Base-by-base conservation (phyloP, 108 stramenopile genomes). In the Skeletonema potamos region DNA sequence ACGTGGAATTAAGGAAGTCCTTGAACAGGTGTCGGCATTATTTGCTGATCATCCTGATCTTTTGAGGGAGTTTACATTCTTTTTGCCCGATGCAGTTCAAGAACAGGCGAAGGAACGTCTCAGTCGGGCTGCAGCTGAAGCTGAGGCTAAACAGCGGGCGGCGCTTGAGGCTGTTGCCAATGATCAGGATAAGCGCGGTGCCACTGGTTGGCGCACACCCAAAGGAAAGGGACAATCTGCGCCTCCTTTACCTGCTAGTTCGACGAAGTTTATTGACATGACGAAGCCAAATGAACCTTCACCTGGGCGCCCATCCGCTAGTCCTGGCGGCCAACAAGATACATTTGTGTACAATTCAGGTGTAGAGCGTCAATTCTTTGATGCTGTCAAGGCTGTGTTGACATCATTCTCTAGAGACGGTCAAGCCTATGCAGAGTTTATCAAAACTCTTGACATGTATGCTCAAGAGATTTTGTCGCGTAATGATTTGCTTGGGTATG, bases 371-470 rank as follows among this genome's bases (percentile, higher is more conserved):
- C 92, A 93, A 75, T 92, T 97, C 65, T 96, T 97, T 73, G 88
- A 94, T 61, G 81, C 90, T 6, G 89, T 92, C 57, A 88, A 90
- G 70, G 92, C 93, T 55, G 85, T 93, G 13, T 73, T 96, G 33
- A 87, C 86, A 18, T 82, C 93, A 30, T 92, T 81, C 62, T 86
- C 89, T 27, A 77, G 92, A 33, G 95, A 94, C 68, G 95, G 85
- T 56, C 89, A 97, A 62, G 92, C 90, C 36, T 99, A 97, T 94
- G 85, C 89, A 39, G 97, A 98, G 77, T 98, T 98, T 62, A 77
- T 98, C 64, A 98, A 97, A 81, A 92, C 93, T 36, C 75, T 97
- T 12, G 96, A 96, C 43, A 87, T 98, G 90, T 96, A 95, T 66
- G 87, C 96, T 11, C 95, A 97, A 72, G 96, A 98, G 54, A 89